Evolutionary conservation across 768 basidiomycete genomes (phyloP), one percentile per base, ranked within the genome.

Genomic region (Atractiella rhizophila): DNA sequence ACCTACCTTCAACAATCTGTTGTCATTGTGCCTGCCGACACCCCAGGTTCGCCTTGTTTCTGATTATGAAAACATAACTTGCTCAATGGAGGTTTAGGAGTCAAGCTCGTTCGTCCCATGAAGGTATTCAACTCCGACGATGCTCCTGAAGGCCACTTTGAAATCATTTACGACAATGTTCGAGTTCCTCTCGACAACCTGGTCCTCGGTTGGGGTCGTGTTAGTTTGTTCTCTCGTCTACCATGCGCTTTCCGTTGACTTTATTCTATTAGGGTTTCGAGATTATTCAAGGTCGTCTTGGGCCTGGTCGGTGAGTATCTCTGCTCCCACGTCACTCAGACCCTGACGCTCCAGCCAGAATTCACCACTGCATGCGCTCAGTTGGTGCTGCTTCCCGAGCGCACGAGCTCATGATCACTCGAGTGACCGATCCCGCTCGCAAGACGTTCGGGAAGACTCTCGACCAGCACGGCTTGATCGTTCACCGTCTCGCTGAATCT

Each of bases 321-420:
- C 5, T 4, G 15, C 15, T 11, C 11, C n/a, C n/a, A n/a, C n/a
- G n/a, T n/a, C n/a, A n/a, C n/a, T n/a, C n/a, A n/a, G n/a, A n/a
- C n/a, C n/a, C n/a, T n/a, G n/a, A n/a, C n/a, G n/a, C n/a, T n/a
- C n/a, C n/a, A n/a, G n/a, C n/a, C n/a, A n/a, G n/a, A n/a, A n/a
- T n/a, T n/a, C n/a, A n/a, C n/a, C n/a, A n/a, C 56, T 91, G 88
- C 65, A 98, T 98, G 91, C 73, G 91, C 28, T 78, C 81, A 7
- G 80, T 98, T 43, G 91, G 91, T 18, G 68, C 68, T 18, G 91
- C 91, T 1, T 71, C 75, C 45, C 66, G 69, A 19, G 76, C 88
- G 3, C 62, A 96, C 42, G 81, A 91, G 53, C 60, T 78, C 37
- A 73, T 94, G 71, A 66, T 98, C 33, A 69, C 74, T 51, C 71